Evolutionary conservation across 106 monocot genomes (phyloP).

Genomic region (Xerophyta viscosa): DNA sequence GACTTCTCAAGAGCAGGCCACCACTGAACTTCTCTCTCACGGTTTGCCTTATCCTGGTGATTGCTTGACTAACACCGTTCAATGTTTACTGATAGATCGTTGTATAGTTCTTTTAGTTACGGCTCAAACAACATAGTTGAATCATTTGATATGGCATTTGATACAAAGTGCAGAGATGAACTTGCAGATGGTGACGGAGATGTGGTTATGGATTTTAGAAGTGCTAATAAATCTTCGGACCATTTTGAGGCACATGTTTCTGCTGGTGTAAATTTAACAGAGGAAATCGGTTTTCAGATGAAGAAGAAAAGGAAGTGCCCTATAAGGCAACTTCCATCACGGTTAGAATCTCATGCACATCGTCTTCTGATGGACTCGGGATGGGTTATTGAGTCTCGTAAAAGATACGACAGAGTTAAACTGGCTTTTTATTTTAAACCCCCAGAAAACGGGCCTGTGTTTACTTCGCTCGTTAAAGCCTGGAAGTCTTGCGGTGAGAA

Average conservation of each 20-base stretch:
- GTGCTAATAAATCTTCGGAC: too few relatives aligned
- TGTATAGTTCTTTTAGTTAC: too few relatives aligned
- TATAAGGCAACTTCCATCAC: conserved; percentile 34
- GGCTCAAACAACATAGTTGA: conserved; percentile 41
- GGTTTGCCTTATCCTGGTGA: background rate
- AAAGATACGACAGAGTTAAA: conserved; percentile 38
- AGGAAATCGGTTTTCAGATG: background rate
- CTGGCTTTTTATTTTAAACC: conserved; percentile 37
- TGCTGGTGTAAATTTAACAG: background rate
- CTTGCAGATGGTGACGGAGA: conserved; percentile 3
- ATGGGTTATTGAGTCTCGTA: conserved; percentile 52
- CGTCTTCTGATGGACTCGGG: conserved; percentile 57
- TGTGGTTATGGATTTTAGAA: too few relatives aligned
- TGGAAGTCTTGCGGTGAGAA: conserved; percentile 73
- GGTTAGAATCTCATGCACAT: conserved; percentile 55
- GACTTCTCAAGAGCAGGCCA: background rate
- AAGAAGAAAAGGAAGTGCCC: conserved; percentile 5
- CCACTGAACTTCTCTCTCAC: background rate
- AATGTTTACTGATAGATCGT: background rate
- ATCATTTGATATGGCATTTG: conserved; percentile 17
- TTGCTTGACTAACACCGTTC: background rate
- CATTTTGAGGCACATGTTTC: background rate
- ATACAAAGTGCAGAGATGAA: conserved; percentile 6
- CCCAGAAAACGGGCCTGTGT: conserved; percentile 23
- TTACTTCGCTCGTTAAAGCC: conserved; percentile 47